Evolutionary conservation across 441 rosid genomes (phyloP).

Genomic region (Adansonia rubrostipa): DNA sequence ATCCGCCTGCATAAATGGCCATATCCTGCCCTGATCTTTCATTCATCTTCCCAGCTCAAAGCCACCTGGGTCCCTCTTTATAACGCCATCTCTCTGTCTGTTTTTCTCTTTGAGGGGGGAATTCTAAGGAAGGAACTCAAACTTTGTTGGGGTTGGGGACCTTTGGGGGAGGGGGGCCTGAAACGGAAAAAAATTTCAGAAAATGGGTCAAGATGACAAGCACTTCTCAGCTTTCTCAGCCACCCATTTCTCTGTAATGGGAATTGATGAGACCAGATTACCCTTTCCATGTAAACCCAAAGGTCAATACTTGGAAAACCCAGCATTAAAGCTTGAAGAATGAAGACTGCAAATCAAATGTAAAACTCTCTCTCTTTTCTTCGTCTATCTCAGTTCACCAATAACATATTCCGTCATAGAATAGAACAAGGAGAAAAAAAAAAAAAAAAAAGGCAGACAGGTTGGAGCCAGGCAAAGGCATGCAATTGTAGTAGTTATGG

Average conservation of each 20-base stretch:
- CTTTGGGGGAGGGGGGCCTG: not conserved
- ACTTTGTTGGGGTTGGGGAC: constrained; percentile 34
- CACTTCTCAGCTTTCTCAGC: constrained; percentile 57
- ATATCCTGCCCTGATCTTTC: not conserved
- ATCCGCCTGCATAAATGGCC: constrained; percentile 28
- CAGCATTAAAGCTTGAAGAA: constrained; percentile 1
- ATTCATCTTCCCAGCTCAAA: constrained; percentile 3
- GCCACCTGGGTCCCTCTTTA: constrained; percentile 34
- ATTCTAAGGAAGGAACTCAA: constrained; percentile 11
- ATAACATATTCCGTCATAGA: constrained; percentile 36
- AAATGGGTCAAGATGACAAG: constrained; percentile 40
- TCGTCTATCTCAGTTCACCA: constrained; percentile 22
- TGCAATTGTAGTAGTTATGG: constrained; percentile 46
- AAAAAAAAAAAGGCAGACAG: constrained; percentile 56
- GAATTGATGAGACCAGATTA: constrained; percentile 27
- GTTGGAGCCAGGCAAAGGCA: constrained; percentile 54
- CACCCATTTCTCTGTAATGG: constrained; percentile 35
- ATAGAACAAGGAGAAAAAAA: not conserved
- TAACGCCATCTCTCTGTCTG: constrained; percentile 15
- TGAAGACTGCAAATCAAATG: constrained; percentile 1
- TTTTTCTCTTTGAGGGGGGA: constrained; percentile 8
- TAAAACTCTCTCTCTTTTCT: constrained; percentile 14
- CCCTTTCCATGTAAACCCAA: not conserved
- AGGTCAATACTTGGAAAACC: constrained; percentile 35
- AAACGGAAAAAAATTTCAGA: not conserved